Evolutionary conservation across 208 protist genomes (phyloP).

Genomic region (Trypanosoma lewisi): DNA sequence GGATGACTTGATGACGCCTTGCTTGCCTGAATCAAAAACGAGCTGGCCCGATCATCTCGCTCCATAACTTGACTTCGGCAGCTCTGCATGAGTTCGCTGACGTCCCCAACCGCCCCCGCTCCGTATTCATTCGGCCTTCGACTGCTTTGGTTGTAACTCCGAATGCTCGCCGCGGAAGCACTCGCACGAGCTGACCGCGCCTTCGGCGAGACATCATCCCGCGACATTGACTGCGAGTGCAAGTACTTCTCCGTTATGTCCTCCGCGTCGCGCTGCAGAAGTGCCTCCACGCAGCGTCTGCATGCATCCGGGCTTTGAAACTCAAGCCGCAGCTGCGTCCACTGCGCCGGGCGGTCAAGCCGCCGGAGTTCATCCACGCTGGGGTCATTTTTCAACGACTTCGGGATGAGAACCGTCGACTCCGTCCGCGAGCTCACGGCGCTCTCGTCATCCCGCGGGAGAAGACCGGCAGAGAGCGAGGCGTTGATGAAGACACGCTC

Average conservation of each 20-base stretch:
- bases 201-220: background rate
- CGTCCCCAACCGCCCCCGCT: background rate
- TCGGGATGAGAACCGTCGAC: slow-evolving; percentile 1
- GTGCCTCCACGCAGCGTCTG: slow-evolving; percentile 43
- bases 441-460: background rate
- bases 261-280: slow-evolving; percentile 48
- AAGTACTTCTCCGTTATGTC: slow-evolving; percentile 19
- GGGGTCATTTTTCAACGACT: background rate
- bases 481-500: slow-evolving; percentile 75
- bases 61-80: slow-evolving; percentile 4
- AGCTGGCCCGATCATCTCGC: background rate
- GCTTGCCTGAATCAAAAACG: background rate
- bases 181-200: background rate
- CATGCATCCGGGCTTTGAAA: slow-evolving; percentile 34
- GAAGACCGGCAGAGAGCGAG: slow-evolving; percentile 33
- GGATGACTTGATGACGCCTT: background rate
- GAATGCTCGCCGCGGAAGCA: slow-evolving; percentile 1
- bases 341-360: slow-evolving; percentile 41
- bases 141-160: background rate
- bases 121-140: slow-evolving; percentile 1
- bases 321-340: slow-evolving; percentile 52
- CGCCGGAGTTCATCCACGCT: background rate
- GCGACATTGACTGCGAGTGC: background rate
- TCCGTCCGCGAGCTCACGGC: background rate
- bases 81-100: slow-evolving; percentile 19